phyloP scores from a whole-genome alignment of 176 grass and related monocot genomes.

The Zoysia pacifica region DNA sequence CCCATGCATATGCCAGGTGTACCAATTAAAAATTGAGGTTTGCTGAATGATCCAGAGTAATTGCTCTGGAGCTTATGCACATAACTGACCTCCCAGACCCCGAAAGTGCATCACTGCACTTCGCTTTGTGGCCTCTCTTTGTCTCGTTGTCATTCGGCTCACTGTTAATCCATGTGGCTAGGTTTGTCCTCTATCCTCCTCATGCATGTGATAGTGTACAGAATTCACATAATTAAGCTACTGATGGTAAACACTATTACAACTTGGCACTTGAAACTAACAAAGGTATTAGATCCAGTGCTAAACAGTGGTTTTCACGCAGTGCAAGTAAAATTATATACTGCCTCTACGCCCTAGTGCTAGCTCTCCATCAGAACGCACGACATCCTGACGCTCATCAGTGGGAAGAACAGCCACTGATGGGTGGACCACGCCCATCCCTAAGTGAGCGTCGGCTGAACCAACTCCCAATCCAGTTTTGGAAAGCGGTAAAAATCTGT shows the following conservation, averaged over 20 bases:
- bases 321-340: background rate
- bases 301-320: background rate
- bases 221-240: background rate
- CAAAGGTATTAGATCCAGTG: background rate
- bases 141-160: constrained; percentile 18
- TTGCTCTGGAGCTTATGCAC: constrained; percentile 39
- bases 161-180: constrained; percentile 48
- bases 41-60: constrained; percentile 13
- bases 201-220: background rate
- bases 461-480: too few species aligned
- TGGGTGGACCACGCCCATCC: too few species aligned
- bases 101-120: constrained; percentile 30
- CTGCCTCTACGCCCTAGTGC: background rate
- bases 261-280: background rate
- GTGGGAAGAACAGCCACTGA: too few species aligned
- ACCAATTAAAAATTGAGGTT: background rate
- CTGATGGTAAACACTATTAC: background rate
- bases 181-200: constrained; percentile 1
- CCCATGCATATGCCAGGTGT: background rate
- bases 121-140: constrained; percentile 11
- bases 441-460: too few species aligned
- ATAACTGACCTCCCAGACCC: constrained; percentile 1
- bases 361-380: too few species aligned
- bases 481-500: too few species aligned
- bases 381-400: too few species aligned